phyloP scores from a whole-genome alignment of 75 land plant genomes.

The Adiantum capillusveneris region DNA sequence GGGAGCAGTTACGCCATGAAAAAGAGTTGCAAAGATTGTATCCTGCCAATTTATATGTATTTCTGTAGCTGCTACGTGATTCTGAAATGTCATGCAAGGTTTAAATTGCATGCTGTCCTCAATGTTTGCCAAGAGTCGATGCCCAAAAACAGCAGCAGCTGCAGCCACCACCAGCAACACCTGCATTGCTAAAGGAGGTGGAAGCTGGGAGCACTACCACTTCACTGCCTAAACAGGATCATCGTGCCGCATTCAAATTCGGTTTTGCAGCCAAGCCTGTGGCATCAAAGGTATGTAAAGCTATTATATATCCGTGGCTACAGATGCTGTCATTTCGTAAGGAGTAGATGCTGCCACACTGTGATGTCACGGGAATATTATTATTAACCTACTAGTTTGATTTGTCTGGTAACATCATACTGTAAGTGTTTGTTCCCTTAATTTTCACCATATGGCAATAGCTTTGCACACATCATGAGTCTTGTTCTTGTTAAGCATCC shows the following conservation, averaged over 20 bases:
- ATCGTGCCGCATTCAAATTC: constrained; percentile 82
- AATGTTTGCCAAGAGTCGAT: constrained; percentile 53
- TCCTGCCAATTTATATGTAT: constrained; percentile 2
- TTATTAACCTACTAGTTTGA: neutral
- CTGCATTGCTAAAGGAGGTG: constrained; percentile 16
- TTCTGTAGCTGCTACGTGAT: neutral
- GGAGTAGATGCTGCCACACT: no score
- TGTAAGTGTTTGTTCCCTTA: no score
- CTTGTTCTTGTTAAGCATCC: no score
- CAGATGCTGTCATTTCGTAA: no score
- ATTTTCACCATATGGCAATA: no score
- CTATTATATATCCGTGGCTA: no score
- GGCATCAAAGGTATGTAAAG: constrained; percentile 55
- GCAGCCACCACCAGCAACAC: constrained; percentile 16
- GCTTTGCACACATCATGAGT: no score
- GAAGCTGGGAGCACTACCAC: constrained; percentile 23
- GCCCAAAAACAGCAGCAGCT: constrained; percentile 39
- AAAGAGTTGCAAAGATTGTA: constrained; percentile 95
- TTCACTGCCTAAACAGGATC: constrained; percentile 49
- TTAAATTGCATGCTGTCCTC: constrained; percentile 5
- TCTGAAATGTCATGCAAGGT: neutral
- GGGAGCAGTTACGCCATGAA: constrained; percentile 84
- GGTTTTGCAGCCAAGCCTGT: constrained; percentile 78
- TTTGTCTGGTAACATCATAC: neutral
- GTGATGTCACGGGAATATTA: neutral